Conservation (phyloP, 306 rosid genomes). For the Adenanthera pavonina region DNA sequence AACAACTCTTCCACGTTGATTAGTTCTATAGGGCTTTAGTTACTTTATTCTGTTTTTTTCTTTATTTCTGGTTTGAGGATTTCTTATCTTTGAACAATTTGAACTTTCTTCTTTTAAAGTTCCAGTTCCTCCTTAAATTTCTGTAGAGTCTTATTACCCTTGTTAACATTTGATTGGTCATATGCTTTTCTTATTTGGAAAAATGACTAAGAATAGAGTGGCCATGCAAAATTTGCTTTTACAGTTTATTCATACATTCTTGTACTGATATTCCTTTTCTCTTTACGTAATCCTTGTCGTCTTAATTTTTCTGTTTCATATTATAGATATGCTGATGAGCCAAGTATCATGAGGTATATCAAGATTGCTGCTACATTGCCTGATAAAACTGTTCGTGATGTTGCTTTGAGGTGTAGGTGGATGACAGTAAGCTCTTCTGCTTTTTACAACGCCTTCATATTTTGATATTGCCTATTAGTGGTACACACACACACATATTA, state of each 20-base stretch:
- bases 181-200: conserved; percentile 19
- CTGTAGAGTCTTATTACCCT: background rate
- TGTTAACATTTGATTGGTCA: conserved; percentile 7
- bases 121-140: conserved; percentile 22
- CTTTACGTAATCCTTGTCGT: conserved; percentile 15
- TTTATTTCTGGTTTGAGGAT: background rate
- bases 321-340: conserved; percentile 84
- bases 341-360: conserved; percentile 90
- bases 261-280: conserved; percentile 28
- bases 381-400: conserved; percentile 98
- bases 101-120: background rate
- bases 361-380: conserved; percentile 90
- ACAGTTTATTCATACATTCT: conserved; percentile 15
- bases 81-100: background rate
- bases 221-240: conserved; percentile 3
- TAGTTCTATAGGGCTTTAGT: background rate
- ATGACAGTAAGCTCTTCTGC: conserved; percentile 78
- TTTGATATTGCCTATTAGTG: conserved; percentile 20
- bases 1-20: background rate
- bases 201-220: conserved; percentile 17
- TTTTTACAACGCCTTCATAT: conserved; percentile 31
- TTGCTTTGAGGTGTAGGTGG: conserved; percentile 99
- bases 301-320: conserved; percentile 33
- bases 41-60: background rate
- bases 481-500: background rate